A percentile compares a stretch with the other conserved stretches of the same genome.
These are phyloP conservation scores for Epichloe coenophiala DNA, from an alignment of 2,329 filamentous ascomycete genomes.

Conservation along the genomic window DNA sequence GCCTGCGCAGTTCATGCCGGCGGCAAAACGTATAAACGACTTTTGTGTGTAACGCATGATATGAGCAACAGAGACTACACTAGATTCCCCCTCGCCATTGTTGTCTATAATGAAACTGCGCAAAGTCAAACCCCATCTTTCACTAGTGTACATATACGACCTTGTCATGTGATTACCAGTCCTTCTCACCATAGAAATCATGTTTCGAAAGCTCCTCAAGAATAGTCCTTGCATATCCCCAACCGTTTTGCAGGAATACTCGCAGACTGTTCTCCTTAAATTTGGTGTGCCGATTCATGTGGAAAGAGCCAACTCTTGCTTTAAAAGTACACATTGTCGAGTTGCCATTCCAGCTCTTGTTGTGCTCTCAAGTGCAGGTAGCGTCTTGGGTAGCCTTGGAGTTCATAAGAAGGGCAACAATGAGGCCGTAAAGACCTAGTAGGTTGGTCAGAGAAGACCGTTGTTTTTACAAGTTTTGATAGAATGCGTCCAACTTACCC, in stretches of 20 bases:
- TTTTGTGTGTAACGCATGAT: conserved; percentile 9
- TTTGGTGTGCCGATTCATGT: conserved; percentile 11
- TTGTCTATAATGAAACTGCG: conserved; percentile 34
- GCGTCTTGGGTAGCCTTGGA: conserved; percentile 64
- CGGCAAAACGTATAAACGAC: background rate
- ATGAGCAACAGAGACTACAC: conserved; percentile 25
- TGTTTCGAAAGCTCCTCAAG: background rate
- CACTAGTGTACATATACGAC: conserved; percentile 39
- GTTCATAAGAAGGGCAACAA: conserved; percentile 99
- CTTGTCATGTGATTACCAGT: conserved; percentile 5
- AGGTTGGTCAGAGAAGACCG: conserved; percentile 11
- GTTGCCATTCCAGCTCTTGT: conserved; percentile 12
- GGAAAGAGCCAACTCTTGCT: conserved; percentile 12
- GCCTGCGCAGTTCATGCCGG: background rate
- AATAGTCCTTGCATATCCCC: conserved; percentile 3
- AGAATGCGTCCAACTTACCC: conserved; percentile 45
- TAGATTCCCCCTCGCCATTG: conserved; percentile 28
- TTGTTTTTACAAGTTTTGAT: background rate
- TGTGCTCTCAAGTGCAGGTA: conserved; percentile 29
- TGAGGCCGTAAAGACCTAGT: conserved; percentile 92
- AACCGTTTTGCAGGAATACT: conserved; percentile 6
- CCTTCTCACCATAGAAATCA: conserved; percentile 1
- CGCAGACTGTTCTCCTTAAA: conserved; percentile 11
- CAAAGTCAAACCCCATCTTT: conserved; percentile 28
- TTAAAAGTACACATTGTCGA: conserved; percentile 24